Evolutionary conservation across 2,329 filamentous ascomycete genomes (phyloP).

Genomic region (Claviceps fusiformis): DNA sequence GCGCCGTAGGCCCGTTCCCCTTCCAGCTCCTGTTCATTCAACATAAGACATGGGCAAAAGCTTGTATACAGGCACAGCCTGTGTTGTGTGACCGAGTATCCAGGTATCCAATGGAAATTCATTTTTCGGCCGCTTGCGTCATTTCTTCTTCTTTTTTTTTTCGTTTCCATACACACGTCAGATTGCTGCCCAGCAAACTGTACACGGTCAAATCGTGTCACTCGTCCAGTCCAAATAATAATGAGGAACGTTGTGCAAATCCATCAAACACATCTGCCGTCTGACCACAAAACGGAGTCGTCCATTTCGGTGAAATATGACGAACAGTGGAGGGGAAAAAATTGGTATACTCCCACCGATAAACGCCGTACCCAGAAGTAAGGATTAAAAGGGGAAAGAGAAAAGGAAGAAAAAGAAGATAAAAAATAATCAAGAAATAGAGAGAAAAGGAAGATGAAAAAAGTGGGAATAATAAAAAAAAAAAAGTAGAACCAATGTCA

Average conservation of each 20-base stretch:
- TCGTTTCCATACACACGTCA: not conserved
- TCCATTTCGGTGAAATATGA: constrained; percentile 3
- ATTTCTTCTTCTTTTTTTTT: not conserved
- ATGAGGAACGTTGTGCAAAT: not conserved
- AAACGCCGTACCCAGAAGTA: constrained; percentile 10
- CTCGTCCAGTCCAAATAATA: not conserved
- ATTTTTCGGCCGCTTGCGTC: not conserved
- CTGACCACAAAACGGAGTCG: not conserved
- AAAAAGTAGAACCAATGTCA: constrained; percentile 4
- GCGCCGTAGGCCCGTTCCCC: not conserved
- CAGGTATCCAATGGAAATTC: not conserved
- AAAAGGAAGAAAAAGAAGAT: not conserved
- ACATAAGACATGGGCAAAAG: not conserved
- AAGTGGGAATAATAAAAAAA: constrained; percentile 1
- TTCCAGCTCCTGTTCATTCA: not conserved
- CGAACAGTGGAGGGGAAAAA: constrained; percentile 7
- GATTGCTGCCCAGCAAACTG: not conserved
- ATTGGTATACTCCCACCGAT: constrained; percentile 10
- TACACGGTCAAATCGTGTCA: not conserved
- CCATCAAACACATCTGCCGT: constrained; percentile 1
- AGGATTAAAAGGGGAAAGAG: constrained; percentile 1
- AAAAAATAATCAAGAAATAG: constrained; percentile 2
- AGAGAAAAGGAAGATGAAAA: not conserved
- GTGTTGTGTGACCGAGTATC: not conserved
- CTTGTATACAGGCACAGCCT: not conserved